Evolutionary conservation across 805 yeast genomes (phyloP).

Genomic region (Nakazawaea ambrosiae): DNA sequence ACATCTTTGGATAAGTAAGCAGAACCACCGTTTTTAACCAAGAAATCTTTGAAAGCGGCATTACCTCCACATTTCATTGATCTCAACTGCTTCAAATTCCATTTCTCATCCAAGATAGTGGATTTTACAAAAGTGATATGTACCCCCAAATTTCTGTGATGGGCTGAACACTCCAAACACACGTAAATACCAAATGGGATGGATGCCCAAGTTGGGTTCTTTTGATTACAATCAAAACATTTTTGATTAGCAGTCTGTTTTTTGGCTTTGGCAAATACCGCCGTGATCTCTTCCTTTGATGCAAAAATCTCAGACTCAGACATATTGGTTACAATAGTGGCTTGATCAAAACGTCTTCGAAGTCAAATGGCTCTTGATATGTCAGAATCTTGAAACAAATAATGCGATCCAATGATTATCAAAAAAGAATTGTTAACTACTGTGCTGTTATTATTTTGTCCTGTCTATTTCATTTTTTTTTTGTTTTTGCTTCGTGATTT

Average conservation of each 20-base stretch:
- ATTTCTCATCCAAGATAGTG: slow-evolving; percentile 75
- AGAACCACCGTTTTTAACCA: slow-evolving; percentile 80
- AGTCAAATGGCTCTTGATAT: too few relatives aligned
- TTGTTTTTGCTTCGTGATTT: not conserved
- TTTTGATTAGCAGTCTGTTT: slow-evolving; percentile 65
- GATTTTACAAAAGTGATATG: slow-evolving; percentile 95
- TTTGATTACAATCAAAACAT: slow-evolving; percentile 92
- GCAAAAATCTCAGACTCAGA: slow-evolving; percentile 47
- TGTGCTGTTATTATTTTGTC: too few relatives aligned
- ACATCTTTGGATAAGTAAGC: slow-evolving; percentile 62
- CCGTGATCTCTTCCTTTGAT: slow-evolving; percentile 59
- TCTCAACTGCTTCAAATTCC: slow-evolving; percentile 88
- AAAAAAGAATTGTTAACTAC: too few relatives aligned
- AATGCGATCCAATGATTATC: too few relatives aligned
- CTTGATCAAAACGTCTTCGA: too few relatives aligned
- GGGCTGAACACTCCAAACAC: slow-evolving; percentile 92
- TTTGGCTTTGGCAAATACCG: slow-evolving; percentile 56
- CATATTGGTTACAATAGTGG: too few relatives aligned
- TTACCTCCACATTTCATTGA: slow-evolving; percentile 94
- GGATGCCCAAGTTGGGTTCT: slow-evolving; percentile 98
- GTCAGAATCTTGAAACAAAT: too few relatives aligned
- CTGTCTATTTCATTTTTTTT: too few relatives aligned
- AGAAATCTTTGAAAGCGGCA: slow-evolving; percentile 75
- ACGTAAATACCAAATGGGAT: slow-evolving; percentile 91
- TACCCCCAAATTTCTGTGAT: slow-evolving; percentile 92